Evolutionary conservation across 805 yeast genomes (phyloP).

Genomic region (Ogataea methylovora): DNA sequence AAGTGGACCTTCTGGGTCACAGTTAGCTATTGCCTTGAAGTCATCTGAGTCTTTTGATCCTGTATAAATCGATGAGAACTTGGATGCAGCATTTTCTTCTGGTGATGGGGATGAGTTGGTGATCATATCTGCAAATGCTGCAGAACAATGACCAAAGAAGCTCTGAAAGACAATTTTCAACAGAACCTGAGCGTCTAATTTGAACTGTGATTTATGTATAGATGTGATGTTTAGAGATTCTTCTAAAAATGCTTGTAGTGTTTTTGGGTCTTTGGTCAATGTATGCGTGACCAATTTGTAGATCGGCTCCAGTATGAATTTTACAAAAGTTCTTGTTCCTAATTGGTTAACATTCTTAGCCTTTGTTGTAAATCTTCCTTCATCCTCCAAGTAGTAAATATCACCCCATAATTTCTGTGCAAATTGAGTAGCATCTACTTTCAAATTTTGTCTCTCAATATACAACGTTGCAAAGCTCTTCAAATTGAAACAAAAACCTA

Average conservation of each 20-base stretch:
- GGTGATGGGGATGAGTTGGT: slow-evolving; percentile 30
- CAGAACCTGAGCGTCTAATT: slow-evolving; percentile 52
- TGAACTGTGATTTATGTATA: slow-evolving; percentile 31
- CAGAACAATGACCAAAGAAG: slow-evolving; percentile 42
- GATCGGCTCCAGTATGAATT: slow-evolving; percentile 68
- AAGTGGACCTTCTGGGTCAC: slow-evolving; percentile 34
- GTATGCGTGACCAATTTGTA: slow-evolving; percentile 66
- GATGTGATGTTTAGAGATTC: slow-evolving; percentile 36
- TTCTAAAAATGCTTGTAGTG: slow-evolving; percentile 37
- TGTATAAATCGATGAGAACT: slow-evolving; percentile 19
- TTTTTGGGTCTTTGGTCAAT: slow-evolving; percentile 41
- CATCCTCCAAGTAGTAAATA: slow-evolving; percentile 36
- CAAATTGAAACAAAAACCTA: slow-evolving; percentile 60
- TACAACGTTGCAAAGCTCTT: slow-evolving; percentile 54
- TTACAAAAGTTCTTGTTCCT: slow-evolving; percentile 40
- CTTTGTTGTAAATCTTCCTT: slow-evolving; percentile 36
- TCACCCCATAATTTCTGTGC: slow-evolving; percentile 72
- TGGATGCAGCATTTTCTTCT: slow-evolving; percentile 18
- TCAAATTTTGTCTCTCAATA: slow-evolving; percentile 25
- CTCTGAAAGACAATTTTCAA: slow-evolving; percentile 44
- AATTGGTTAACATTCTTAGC: slow-evolving; percentile 12
- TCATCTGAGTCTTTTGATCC: slow-evolving; percentile 18
- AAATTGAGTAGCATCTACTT: slow-evolving; percentile 32
- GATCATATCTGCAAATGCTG: slow-evolving; percentile 48
- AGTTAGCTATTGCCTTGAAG: slow-evolving; percentile 13